Evolutionary conservation across 2,329 filamentous ascomycete genomes (phyloP).

Genomic region (Penicillium corylophilum): DNA sequence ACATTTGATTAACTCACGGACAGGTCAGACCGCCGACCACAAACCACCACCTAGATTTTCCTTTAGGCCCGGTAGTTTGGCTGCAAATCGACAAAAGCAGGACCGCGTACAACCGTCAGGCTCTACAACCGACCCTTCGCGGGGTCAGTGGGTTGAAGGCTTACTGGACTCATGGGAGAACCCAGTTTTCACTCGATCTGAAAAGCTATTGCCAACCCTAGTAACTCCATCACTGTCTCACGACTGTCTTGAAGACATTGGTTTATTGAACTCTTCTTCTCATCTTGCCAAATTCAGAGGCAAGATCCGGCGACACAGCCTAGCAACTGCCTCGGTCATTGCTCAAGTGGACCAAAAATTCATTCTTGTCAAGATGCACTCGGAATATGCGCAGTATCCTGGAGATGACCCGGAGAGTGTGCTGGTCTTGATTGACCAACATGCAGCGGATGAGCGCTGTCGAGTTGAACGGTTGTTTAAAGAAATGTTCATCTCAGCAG

Average conservation of each 20-base stretch:
- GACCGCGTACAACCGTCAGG: constrained; percentile 14
- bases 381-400: constrained; percentile 1
- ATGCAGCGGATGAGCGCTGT: constrained; percentile 88
- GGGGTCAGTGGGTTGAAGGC: constrained; percentile 58
- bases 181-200: constrained; percentile 64
- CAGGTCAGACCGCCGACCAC: constrained; percentile 31
- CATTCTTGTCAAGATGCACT: constrained; percentile 65
- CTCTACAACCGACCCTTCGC: constrained; percentile 1
- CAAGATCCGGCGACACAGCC: constrained; percentile 60
- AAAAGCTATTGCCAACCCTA: constrained; percentile 45
- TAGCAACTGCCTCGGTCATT: constrained; percentile 65
- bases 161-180: constrained; percentile 70
- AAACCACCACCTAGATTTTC: constrained; percentile 8
- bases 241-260: constrained; percentile 24
- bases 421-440: constrained; percentile 83
- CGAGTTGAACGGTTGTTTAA: constrained; percentile 71
- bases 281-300: constrained; percentile 32
- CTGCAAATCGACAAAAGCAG: constrained; percentile 5
- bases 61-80: constrained; percentile 17
- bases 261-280: constrained; percentile 19
- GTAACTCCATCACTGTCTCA: constrained; percentile 22
- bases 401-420: constrained; percentile 27
- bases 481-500: constrained; percentile 46
- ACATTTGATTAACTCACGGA: constrained; percentile 35
- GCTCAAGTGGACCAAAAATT: constrained; percentile 89